A percentile compares a stretch with the other conserved stretches of the same genome.
Evolutionary conservation across 108 stramenopile species (phyloP).

Genomic region (Cyclotella choctawhatcheeana): DNA sequence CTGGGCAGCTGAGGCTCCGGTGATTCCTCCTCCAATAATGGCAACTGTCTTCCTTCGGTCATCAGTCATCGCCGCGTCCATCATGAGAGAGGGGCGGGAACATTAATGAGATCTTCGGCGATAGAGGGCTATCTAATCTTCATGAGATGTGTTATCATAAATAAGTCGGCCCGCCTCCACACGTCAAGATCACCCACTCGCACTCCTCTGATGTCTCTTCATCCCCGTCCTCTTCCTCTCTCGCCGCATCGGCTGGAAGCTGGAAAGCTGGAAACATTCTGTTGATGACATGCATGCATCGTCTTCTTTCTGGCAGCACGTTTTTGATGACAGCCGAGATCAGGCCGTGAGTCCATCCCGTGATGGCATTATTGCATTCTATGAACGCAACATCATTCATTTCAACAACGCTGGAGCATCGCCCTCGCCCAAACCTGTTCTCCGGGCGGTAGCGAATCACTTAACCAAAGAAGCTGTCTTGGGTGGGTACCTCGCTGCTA

Average conservation of each 20-base stretch:
- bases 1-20: slow-evolving; percentile 41
- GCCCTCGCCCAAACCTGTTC: slow-evolving; percentile 63
- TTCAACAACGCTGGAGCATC: slow-evolving; percentile 86
- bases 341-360: too few relatives aligned
- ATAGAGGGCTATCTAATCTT: too few relatives aligned
- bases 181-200: too few relatives aligned
- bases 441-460: slow-evolving; percentile 54
- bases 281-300: too few relatives aligned
- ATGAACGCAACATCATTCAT: slow-evolving; percentile 47
- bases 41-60: slow-evolving; percentile 17
- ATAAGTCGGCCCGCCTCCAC: too few relatives aligned
- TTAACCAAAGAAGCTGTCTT: slow-evolving; percentile 58
- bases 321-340: background rate
- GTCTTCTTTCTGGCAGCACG: background rate
- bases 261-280: too few relatives aligned
- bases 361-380: background rate
- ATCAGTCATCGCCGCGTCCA: background rate
- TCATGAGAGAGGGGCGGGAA: background rate
- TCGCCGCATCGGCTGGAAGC: too few relatives aligned
- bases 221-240: too few relatives aligned
- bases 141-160: too few relatives aligned
- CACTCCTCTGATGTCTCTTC: too few relatives aligned
- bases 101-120: too few relatives aligned
- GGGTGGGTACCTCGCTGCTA: slow-evolving; percentile 81
- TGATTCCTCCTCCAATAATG: slow-evolving; percentile 58